A percentile compares a stretch with the other conserved stretches of the same genome.
Conservation (phyloP, 1,284 basidiomycete genomes). For the Boletus smithii region DNA sequence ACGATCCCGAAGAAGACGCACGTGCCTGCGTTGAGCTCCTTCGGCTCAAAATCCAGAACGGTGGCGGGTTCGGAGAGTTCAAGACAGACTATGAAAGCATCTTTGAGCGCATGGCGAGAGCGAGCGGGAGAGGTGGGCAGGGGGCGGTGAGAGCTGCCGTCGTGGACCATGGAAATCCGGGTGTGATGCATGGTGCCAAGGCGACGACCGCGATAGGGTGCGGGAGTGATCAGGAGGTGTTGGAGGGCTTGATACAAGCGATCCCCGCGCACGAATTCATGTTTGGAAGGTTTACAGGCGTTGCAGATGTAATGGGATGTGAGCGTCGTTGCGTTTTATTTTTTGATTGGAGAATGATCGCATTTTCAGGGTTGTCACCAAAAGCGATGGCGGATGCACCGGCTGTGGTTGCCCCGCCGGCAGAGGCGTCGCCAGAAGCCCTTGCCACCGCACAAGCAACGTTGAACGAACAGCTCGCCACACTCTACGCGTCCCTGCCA, state of each 20-base stretch:
- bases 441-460: constrained; percentile 39
- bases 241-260: constrained; percentile 60
- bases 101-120: constrained; percentile 75
- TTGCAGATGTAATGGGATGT: constrained; percentile 80
- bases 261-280: constrained; percentile 71
- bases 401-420: constrained; percentile 23
- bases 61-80: constrained; percentile 82
- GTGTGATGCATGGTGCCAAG: constrained; percentile 77
- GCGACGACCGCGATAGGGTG: constrained; percentile 74
- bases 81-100: constrained; percentile 81
- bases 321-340: constrained; percentile 32
- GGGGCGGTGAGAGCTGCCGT: constrained; percentile 60
- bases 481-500: constrained; percentile 68
- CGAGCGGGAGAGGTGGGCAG: constrained; percentile 42
- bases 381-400: constrained; percentile 43
- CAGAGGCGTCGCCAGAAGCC: constrained; percentile 37
- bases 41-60: constrained; percentile 74
- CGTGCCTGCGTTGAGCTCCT: constrained; percentile 81
- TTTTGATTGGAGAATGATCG: background rate
- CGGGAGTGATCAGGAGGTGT: constrained; percentile 69
- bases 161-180: constrained; percentile 82
- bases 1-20: constrained; percentile 91
- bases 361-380: constrained; percentile 53
- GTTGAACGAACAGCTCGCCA: constrained; percentile 60
- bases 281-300: constrained; percentile 77